Percentiles rank a stretch among this genome's conserved stretches.
Evolutionary conservation across 805 yeast genomes (phyloP).

Genomic region (Lipomyces yamadae): DNA sequence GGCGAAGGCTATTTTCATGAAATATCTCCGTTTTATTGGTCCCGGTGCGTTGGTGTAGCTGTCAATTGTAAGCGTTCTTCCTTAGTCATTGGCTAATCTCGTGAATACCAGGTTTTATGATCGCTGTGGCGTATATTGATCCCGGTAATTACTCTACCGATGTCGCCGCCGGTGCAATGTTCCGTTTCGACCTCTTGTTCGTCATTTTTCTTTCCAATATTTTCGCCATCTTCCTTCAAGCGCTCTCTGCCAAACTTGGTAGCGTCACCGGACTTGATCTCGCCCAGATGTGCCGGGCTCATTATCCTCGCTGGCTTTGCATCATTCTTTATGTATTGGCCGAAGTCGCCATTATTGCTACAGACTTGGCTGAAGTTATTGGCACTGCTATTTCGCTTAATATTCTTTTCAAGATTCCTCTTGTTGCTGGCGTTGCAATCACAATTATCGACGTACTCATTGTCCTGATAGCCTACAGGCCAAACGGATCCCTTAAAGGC

Average conservation of each 20-base stretch:
- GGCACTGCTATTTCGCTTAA: conserved; percentile 96
- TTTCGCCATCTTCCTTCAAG: conserved; percentile 85
- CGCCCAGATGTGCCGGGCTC: conserved; percentile 82
- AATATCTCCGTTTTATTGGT: conserved; percentile 75
- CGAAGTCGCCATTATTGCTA: conserved; percentile 89
- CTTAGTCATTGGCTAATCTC: not conserved
- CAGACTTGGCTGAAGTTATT: conserved; percentile 95
- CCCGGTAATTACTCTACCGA: conserved; percentile 97
- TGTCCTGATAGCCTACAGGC: conserved; percentile 85
- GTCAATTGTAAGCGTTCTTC: not conserved
- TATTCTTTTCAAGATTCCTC: conserved; percentile 77
- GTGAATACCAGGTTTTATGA: conserved; percentile 64
- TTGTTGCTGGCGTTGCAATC: conserved; percentile 79
- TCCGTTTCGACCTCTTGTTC: conserved; percentile 76
- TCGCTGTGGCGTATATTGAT: conserved; percentile 93
- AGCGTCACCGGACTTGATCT: conserved; percentile 92
- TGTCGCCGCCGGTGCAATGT: conserved; percentile 90
- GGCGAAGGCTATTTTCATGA: conserved; percentile 42
- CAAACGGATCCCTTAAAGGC: conserved; percentile 78
- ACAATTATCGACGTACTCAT: conserved; percentile 86
- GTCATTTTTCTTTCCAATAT: conserved; percentile 78
- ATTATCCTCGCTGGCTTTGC: conserved; percentile 62
- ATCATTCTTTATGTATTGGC: conserved; percentile 70
- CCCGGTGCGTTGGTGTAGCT: conserved; percentile 55
- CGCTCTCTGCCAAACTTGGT: conserved; percentile 84